These are phyloP conservation scores for Populus deltoides DNA, from an alignment of 345 rosid genomes.

Conservation along the genomic window DNA sequence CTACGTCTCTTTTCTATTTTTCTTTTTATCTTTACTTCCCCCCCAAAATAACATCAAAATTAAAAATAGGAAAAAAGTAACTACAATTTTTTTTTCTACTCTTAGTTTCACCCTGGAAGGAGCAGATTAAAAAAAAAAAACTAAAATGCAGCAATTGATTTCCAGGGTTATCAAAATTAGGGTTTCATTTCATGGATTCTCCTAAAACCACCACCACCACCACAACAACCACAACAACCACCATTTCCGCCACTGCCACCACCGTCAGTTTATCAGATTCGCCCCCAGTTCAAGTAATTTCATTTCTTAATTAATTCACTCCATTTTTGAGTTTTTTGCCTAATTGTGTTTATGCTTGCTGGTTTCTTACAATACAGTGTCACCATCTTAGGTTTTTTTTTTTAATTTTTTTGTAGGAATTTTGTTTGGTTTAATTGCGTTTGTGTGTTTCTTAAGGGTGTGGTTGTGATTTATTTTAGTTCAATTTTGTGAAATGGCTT, in stretches of 20 bases:
- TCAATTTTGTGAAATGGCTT: neutral
- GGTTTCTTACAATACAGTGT: too few relatives aligned
- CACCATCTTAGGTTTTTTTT: too few relatives aligned
- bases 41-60: neutral
- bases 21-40: neutral
- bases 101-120: neutral
- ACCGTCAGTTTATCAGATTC: slow-evolving; percentile 18
- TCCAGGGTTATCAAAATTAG: slow-evolving; percentile 3
- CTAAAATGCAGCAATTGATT: slow-evolving; percentile 26
- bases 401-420: neutral
- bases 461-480: neutral
- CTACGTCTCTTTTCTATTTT: slow-evolving; percentile 1
- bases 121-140: neutral
- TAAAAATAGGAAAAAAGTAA: neutral
- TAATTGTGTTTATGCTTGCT: too few relatives aligned
- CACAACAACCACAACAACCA: neutral
- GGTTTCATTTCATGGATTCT: slow-evolving; percentile 28
- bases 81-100: neutral
- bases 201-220: slow-evolving; percentile 18
- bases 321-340: neutral
- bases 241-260: neutral
- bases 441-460: neutral
- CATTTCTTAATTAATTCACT: neutral
- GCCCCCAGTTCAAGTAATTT: slow-evolving; percentile 42
- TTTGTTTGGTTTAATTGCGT: neutral